Base-by-base conservation (phyloP, 2,329 filamentous ascomycete genomes). In the Fusarium sp. region DNA sequence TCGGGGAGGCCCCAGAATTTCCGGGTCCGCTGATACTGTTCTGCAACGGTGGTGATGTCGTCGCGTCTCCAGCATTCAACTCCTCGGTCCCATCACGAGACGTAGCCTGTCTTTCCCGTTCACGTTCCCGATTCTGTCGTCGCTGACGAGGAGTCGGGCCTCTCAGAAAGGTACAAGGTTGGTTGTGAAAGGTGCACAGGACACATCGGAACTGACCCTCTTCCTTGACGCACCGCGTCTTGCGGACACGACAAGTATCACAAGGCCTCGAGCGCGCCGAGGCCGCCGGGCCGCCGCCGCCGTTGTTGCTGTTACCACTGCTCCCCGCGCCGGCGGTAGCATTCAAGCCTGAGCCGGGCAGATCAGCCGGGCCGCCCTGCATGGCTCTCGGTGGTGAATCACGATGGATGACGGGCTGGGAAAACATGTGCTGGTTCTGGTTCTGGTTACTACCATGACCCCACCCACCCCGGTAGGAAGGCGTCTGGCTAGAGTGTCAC, bases 121-220 rank as follows among this genome's bases (percentile, higher is more conserved):
- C 71, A 20, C 66, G 73, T 7, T 77, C 75, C 31, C 69, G 64
- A 62, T 78, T 59, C 67, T 77, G 67, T 62, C 77, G 73, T 46
- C 79, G 78, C 55, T 79, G 75, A 38, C 80, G 79, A 33, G 80
- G 80, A 17, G 80, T 79, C 20, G 80, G 80, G 0, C 80, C 81
- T n/a, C 80, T 79, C 59, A 91, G 84, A 79, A 91, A 92, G 27
- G 91, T 92, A 80, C 91, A 92, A 71, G 90, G 88, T 77, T 92
- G 89, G 79, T 89, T 89, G 81, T 92, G 90, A 79, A 92, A 92
- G 70, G 88, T 87, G 81, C 91, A 92, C 67, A 92, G 83, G 57
- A 92, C 89, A 78, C 91, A 92, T 72, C 88, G 85, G 49, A 85
- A 84, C 73, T 86, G 86, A 64, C 85, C 87, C 61, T 91, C 88